Evolutionary conservation across 2,329 filamentous ascomycete genomes (phyloP), one percentile per base, ranked within the genome.

Genomic region (Hypoxylon sp.): DNA sequence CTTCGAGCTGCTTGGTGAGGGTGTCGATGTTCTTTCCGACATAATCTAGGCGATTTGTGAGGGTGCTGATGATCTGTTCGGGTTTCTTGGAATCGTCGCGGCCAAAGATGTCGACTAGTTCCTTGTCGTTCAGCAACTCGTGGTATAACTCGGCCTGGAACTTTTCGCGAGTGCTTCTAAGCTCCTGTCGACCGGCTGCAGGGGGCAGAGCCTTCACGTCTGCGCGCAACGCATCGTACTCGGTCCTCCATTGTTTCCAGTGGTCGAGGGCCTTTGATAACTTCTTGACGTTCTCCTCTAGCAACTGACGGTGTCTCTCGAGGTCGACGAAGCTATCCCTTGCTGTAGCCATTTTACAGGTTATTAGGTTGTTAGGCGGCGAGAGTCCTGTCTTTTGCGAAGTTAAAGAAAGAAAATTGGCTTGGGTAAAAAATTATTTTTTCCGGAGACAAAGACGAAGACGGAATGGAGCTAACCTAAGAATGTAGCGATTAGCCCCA

Each of bases 231-330:
- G 89, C 87, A 74, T 97, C 92, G 77, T 98, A 98, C 76, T 98
- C 94, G 49, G 91, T 88, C 75, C 97, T 94, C 87, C 92, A 96
- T 56, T 89, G 89, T 68, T 92, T 91, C 94, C 94, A 99, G 79
- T 97, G 90, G 65, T 89, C 88, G 55, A 98, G 84, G 6, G 91
- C 89, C 72, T 90, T 87, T 57, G 87, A 87, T 19, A 98, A 85
- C 75, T 92, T 88, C 51, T 84, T 80, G 48, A 97, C 85, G 68
- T 90, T 93, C 37, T 88, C 85, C 76, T 97, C 92, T 6, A 98
- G 88, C 64, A 89, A 84, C 68, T 85, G 81, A 15, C 92, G 87
- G 73, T 94, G 91, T 64, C 85, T 86, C 76, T 97, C 93, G 43
- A 97, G 84, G 72, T 89, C 85, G 46, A 86, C 80, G 52, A 93